phyloP scores from a whole-genome alignment of 1,284 basidiomycete genomes.

The Apiotrichum gracile region DNA sequence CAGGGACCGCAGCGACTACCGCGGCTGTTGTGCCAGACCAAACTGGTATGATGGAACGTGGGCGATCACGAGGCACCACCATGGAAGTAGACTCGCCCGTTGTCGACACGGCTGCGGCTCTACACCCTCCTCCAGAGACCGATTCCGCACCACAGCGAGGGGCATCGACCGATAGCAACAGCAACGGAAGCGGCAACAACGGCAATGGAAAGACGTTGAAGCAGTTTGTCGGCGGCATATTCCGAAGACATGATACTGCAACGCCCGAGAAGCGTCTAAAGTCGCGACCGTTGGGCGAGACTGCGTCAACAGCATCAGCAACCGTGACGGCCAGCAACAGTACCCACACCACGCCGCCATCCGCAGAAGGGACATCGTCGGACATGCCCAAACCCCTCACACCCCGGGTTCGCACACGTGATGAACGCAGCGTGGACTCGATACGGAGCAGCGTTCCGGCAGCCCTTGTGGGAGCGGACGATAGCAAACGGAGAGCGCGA shows the following conservation, averaged over 20 bases:
- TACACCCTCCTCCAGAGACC: background rate
- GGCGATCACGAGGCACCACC: background rate
- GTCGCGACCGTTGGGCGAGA: background rate
- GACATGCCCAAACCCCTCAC: slow-evolving; percentile 25
- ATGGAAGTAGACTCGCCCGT: slow-evolving; percentile 16
- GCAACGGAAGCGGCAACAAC: background rate
- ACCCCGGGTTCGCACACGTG: slow-evolving; percentile 30
- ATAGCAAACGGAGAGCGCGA: slow-evolving; percentile 9
- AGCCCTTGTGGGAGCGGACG: background rate
- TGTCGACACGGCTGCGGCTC: background rate
- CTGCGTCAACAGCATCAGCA: background rate
- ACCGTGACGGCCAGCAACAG: background rate
- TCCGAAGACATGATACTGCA: slow-evolving; percentile 2
- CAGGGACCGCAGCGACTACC: background rate
- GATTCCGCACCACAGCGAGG: background rate
- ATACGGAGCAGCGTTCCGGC: background rate
- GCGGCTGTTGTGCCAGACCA: background rate
- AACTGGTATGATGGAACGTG: background rate
- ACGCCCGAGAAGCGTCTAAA: background rate
- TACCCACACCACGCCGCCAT: background rate
- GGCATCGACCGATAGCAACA: background rate
- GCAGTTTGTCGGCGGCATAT: slow-evolving; percentile 14
- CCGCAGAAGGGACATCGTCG: background rate
- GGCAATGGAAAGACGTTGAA: background rate
- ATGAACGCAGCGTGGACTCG: slow-evolving; percentile 33